These are phyloP conservation scores for Eimeria falciformis DNA, from an alignment of 169 alveolate genomes.

Conservation along the genomic window DNA sequence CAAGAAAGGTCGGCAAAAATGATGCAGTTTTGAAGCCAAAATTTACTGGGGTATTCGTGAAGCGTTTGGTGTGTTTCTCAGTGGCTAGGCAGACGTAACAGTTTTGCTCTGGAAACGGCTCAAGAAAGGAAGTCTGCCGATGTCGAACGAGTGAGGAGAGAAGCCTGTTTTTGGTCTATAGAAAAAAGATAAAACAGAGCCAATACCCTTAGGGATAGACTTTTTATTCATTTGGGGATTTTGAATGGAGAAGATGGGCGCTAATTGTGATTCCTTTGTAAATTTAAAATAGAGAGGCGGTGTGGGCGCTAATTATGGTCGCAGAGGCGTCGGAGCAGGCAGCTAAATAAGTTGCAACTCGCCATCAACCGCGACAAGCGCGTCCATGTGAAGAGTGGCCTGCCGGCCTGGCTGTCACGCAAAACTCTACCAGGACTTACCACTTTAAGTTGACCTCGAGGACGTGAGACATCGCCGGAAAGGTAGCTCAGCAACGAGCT, in stretches of 20 bases:
- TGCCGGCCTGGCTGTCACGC: not conserved
- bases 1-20: not conserved
- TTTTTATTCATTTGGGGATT: no score
- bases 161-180: not conserved
- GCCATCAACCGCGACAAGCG: not conserved
- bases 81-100: constrained; percentile 40
- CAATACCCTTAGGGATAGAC: not conserved
- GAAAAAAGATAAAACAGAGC: not conserved
- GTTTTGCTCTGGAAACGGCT: constrained; percentile 22
- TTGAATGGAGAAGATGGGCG: no score
- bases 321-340: constrained; percentile 8
- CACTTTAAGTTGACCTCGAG: no score
- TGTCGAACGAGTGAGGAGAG: not conserved
- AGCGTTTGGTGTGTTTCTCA: not conserved
- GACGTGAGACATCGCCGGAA: no score
- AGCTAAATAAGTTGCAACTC: not conserved
- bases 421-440: no score
- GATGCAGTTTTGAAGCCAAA: no score
- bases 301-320: no score
- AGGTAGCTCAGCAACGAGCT: no score
- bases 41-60: no score
- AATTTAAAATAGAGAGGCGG: no score
- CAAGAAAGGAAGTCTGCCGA: constrained; percentile 37
- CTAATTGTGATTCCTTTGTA: no score
- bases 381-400: not conserved